Base-by-base conservation (phyloP, 495 filamentous ascomycete species). In the Talaromyces stipitatus region DNA sequence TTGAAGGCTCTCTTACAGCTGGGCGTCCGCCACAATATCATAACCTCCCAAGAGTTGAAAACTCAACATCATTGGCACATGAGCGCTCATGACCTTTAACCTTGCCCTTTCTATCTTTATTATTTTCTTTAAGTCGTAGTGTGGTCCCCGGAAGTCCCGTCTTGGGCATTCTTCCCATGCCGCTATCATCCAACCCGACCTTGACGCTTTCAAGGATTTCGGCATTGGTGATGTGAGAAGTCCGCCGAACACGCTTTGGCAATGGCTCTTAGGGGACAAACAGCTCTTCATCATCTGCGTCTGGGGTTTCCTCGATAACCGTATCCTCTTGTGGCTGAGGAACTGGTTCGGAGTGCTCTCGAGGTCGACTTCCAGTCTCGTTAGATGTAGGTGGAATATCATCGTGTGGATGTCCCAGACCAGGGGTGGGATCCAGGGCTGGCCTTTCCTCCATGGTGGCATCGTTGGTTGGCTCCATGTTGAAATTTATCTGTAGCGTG, bases 21-120 rank as follows among this genome's bases (percentile, higher is more conserved):
- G 62, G 5, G 59, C 65, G 14, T 67, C 62, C 23, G 51, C 52
- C 28, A 66, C 20, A 4, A 66, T 48, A 54, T 61, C 55, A 10
- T 57, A 23, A 1, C 11, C 10, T 20, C 63, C 48, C 14, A n/a
- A 60, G 51, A 7, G 23, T 27, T 5, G 54, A 50, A 2, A 64
- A 2, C 38, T 55, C 33, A 27, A 29, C 23, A 45, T 55, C 22
- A 29, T 55, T 45, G 8, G 20, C 16, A 4, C 36, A 8, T 22
- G 32, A 43, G 8, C 18, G 5, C 3, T 45, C 28, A 3, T 36
- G 36, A 24, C 33, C 38, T 55, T 41, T 45, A 14, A 23, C 38
- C n/a, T 30, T n/a, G n/a, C n/a, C n/a, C n/a, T n/a, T n/a, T n/a
- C n/a, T 29, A 16, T 29, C 22, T 2, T 16, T 10, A 6, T 4